Conservation (phyloP, 2,329 filamentous ascomycete species). For the Stemphylium beticola region DNA sequence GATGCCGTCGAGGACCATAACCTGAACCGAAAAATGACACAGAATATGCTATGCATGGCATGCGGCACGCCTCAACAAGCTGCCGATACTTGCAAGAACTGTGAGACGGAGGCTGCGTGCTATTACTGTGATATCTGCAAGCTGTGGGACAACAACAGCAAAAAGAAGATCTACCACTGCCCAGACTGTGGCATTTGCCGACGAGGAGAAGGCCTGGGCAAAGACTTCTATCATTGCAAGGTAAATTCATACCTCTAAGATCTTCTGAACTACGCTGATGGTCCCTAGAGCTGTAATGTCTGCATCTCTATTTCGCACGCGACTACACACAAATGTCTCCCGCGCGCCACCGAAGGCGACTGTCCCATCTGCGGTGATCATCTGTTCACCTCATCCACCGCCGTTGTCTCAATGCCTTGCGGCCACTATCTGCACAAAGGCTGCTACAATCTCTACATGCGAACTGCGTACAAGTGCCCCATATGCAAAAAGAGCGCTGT, state of each 20-base stretch:
- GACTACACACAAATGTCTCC: constrained; percentile 88
- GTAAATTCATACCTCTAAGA: constrained; percentile 55
- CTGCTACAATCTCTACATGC: constrained; percentile 88
- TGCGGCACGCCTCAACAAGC: constrained; percentile 86
- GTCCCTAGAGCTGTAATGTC: constrained; percentile 71
- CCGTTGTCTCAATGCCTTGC: constrained; percentile 92
- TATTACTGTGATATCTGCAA: constrained; percentile 97
- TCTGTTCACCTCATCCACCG: constrained; percentile 88
- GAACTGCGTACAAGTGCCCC: constrained; percentile 91
- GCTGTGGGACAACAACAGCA: constrained; percentile 92
- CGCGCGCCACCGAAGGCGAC: constrained; percentile 78
- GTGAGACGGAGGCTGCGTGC: constrained; percentile 77
- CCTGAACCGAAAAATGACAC: constrained; percentile 81
- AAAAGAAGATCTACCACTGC: constrained; percentile 95
- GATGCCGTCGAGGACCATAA: constrained; percentile 80
- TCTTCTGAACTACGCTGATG: constrained; percentile 28
- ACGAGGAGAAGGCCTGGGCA: constrained; percentile 86
- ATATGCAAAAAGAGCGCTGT: constrained; percentile 96
- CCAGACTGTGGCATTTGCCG: constrained; percentile 95
- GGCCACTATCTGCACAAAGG: constrained; percentile 93
- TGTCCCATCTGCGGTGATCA: constrained; percentile 97
- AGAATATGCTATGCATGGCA: constrained; percentile 97
- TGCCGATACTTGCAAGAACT: constrained; percentile 77
- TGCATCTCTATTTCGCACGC: constrained; percentile 91
- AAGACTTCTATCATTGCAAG: constrained; percentile 99